Conservation (phyloP, 2,329 filamentous ascomycete species). For the Ascochyta viciae-villosae region DNA sequence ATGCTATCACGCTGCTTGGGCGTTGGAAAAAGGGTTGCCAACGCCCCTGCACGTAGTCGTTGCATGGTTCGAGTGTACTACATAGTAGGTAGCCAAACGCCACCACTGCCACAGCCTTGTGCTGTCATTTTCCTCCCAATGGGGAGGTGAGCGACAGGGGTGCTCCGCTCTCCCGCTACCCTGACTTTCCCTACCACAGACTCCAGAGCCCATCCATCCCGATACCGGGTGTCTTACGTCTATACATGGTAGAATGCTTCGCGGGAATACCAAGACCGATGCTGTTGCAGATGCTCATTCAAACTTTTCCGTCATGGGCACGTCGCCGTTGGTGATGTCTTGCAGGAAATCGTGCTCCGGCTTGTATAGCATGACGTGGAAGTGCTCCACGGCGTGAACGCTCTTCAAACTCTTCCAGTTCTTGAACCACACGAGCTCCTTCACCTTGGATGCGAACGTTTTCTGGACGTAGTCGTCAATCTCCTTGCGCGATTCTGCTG, state of each 20-base stretch:
- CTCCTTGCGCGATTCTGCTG: conserved; percentile 64
- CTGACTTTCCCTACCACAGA: background rate
- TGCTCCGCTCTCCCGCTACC: background rate
- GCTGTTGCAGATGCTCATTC: background rate
- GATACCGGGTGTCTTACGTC: conserved; percentile 6
- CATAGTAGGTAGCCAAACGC: background rate
- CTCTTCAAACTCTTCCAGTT: conserved; percentile 89
- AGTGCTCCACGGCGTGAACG: conserved; percentile 86
- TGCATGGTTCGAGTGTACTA: background rate
- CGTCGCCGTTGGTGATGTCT: conserved; percentile 75
- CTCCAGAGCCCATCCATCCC: background rate
- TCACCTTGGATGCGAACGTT: conserved; percentile 67
- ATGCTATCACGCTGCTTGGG: background rate
- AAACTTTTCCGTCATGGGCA: conserved; percentile 60
- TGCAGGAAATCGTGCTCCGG: conserved; percentile 73
- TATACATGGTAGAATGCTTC: background rate
- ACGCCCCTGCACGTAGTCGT: background rate
- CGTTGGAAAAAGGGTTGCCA: background rate
- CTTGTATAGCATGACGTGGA: conserved; percentile 89
- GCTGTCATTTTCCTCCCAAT: background rate
- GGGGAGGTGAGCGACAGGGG: conserved; percentile 1
- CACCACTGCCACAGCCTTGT: background rate
- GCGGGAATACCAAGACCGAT: background rate
- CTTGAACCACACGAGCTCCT: conserved; percentile 77
- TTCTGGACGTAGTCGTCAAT: conserved; percentile 75